These are phyloP conservation scores for Sarcodon sp. DNA, from an alignment of 768 basidiomycete species.

Conservation along the genomic window DNA sequence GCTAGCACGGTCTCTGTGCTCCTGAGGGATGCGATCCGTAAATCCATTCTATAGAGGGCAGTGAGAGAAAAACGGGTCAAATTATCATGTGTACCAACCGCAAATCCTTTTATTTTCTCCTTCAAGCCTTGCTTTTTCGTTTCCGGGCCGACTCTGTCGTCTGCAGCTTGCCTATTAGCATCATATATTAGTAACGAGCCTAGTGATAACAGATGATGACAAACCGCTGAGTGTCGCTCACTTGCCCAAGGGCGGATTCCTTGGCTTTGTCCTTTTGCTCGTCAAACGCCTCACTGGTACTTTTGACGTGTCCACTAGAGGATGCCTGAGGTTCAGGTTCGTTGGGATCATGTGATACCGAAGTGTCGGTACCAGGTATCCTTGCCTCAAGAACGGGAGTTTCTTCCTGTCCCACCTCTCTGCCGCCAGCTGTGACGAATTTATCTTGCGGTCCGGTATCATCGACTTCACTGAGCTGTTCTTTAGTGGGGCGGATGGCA, in stretches of 20 bases:
- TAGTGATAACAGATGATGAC: too few relatives aligned
- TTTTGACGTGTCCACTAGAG: conserved; percentile 19
- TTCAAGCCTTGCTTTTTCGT: conserved; percentile 10
- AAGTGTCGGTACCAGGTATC: conserved; percentile 30
- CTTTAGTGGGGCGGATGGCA: conserved; percentile 49
- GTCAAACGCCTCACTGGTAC: conserved; percentile 12
- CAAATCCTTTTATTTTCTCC: conserved; percentile 17
- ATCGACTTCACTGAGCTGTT: conserved; percentile 51
- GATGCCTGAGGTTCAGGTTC: neutral
- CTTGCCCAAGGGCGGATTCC: neutral
- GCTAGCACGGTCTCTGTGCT: conserved; percentile 44
- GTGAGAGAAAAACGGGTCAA: neutral
- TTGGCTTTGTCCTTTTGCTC: conserved; percentile 7
- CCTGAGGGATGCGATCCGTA: conserved; percentile 48
- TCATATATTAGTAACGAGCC: too few relatives aligned
- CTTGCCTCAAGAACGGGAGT: conserved; percentile 32
- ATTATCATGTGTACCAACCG: neutral
- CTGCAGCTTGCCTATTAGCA: too few relatives aligned
- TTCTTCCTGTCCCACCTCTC: conserved; percentile 27
- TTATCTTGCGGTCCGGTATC: conserved; percentile 55
- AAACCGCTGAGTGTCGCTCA: too few relatives aligned
- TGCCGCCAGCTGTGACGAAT: conserved; percentile 38
- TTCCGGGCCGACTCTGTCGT: neutral
- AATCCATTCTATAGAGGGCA: conserved; percentile 24
- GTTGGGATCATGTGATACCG: conserved; percentile 12